Conservation (phyloP, 2,329 filamentous ascomycete genomes). For the Xylaria arbuscula region DNA sequence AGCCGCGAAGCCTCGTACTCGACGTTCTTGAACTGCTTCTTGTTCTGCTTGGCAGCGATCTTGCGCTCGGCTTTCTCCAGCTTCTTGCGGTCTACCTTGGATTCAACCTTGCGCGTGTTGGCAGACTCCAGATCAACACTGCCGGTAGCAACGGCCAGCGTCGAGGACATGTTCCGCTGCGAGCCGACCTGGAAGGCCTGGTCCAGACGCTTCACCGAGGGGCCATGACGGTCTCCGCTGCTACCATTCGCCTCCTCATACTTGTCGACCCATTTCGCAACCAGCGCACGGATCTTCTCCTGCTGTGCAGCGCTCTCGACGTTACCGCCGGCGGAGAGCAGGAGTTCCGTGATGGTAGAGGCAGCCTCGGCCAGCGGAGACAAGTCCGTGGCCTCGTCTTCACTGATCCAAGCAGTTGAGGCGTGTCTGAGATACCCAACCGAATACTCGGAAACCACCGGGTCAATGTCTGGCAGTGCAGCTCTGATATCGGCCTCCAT, state of each 20-base stretch:
- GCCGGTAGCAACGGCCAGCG: slow-evolving; percentile 84
- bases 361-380: slow-evolving; percentile 89
- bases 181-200: slow-evolving; percentile 95
- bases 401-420: slow-evolving; percentile 81
- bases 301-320: slow-evolving; percentile 74
- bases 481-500: slow-evolving; percentile 93
- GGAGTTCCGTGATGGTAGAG: slow-evolving; percentile 82
- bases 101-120: slow-evolving; percentile 93
- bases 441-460: slow-evolving; percentile 89
- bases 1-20: slow-evolving; percentile 96
- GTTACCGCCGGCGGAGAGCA: slow-evolving; percentile 92
- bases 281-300: slow-evolving; percentile 81
- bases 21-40: slow-evolving; percentile 98
- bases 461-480: slow-evolving; percentile 87
- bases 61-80: slow-evolving; percentile 98
- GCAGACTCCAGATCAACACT: slow-evolving; percentile 94
- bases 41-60: slow-evolving; percentile 97
- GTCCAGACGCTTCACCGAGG: slow-evolving; percentile 86
- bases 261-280: slow-evolving; percentile 88
- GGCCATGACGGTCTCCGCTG: slow-evolving; percentile 76
- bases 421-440: slow-evolving; percentile 95
- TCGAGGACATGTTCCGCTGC: slow-evolving; percentile 95
- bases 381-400: slow-evolving; percentile 74
- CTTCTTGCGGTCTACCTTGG: slow-evolving; percentile 97
- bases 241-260: slow-evolving; percentile 81